Percentiles rank a stretch among this genome's conserved stretches.
Evolutionary conservation across 75 land plant genomes (phyloP).

Genomic region (Azolla pinnata): DNA sequence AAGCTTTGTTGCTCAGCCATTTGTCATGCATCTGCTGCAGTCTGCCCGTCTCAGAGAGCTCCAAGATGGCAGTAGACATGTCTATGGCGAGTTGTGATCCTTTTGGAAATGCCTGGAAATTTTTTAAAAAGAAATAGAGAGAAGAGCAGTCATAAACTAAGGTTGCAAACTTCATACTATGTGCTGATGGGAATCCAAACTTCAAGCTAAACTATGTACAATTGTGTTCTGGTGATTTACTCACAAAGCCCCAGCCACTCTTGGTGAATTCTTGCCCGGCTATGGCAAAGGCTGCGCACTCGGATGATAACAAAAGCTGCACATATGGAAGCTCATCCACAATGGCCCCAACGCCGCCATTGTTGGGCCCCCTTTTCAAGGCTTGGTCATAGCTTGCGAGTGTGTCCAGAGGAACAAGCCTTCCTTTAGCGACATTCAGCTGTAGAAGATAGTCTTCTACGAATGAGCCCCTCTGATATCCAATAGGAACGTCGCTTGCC

Average conservation of each 20-base stretch:
- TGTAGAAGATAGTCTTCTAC: slow-evolving; percentile 57
- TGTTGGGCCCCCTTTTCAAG: slow-evolving; percentile 44
- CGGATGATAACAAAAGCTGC: slow-evolving; percentile 62
- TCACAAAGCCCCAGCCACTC: slow-evolving; percentile 89
- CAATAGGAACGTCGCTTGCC: slow-evolving; percentile 61
- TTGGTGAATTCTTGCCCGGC: slow-evolving; percentile 77
- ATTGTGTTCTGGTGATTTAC: too few species aligned
- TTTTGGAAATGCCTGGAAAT: slow-evolving; percentile 66
- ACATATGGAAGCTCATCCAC: slow-evolving; percentile 83
- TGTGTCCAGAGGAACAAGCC: slow-evolving; percentile 49
- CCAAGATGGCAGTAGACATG: slow-evolving; percentile 71
- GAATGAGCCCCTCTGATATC: slow-evolving; percentile 72
- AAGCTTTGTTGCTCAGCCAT: slow-evolving; percentile 37
- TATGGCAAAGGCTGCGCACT: slow-evolving; percentile 50
- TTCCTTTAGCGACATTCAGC: slow-evolving; percentile 45
- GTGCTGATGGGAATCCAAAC: too few species aligned
- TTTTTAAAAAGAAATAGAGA: too few species aligned
- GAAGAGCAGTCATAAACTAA: too few species aligned
- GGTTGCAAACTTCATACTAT: too few species aligned
- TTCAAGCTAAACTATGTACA: too few species aligned
- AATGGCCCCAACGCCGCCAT: slow-evolving; percentile 83
- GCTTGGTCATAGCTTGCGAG: slow-evolving; percentile 50
- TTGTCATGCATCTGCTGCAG: slow-evolving; percentile 69
- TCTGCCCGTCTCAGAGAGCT: slow-evolving; percentile 67
- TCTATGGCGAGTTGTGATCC: slow-evolving; percentile 75